Evolutionary conservation across 2,329 filamentous ascomycete species (phyloP).

Genomic region (Tolypocladium cylindrosporum): DNA sequence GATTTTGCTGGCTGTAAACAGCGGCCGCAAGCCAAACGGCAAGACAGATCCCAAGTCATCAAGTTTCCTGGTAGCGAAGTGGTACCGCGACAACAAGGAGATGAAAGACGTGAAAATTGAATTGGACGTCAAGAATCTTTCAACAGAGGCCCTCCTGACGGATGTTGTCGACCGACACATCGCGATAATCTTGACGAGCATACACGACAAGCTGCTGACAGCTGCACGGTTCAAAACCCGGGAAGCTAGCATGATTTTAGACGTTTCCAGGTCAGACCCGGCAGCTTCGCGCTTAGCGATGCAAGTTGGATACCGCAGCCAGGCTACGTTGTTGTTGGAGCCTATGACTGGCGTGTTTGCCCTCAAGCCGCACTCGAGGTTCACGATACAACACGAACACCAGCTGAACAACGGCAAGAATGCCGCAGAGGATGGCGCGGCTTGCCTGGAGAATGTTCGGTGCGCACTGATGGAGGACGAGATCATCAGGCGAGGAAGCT

Average conservation of each 20-base stretch:
- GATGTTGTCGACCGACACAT: slow-evolving; percentile 67
- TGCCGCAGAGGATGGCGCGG: slow-evolving; percentile 45
- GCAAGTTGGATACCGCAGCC: slow-evolving; percentile 55
- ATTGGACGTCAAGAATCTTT: slow-evolving; percentile 58
- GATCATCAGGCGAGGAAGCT: slow-evolving; percentile 48
- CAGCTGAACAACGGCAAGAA: slow-evolving; percentile 53
- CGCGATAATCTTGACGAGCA: slow-evolving; percentile 57
- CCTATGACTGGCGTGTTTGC: slow-evolving; percentile 68
- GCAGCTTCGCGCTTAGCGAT: slow-evolving; percentile 58
- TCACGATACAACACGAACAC: slow-evolving; percentile 48
- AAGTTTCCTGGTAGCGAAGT: slow-evolving; percentile 56
- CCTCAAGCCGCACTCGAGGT: slow-evolving; percentile 53
- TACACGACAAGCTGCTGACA: slow-evolving; percentile 49
- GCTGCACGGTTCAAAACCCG: slow-evolving; percentile 52
- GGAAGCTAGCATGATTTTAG: slow-evolving; percentile 47
- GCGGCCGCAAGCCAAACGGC: slow-evolving; percentile 40
- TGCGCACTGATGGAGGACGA: slow-evolving; percentile 52
- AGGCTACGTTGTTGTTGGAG: slow-evolving; percentile 58
- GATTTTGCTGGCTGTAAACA: slow-evolving; percentile 77
- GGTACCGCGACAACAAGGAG: slow-evolving; percentile 77
- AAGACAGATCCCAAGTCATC: slow-evolving; percentile 30
- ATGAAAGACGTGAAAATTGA: slow-evolving; percentile 57
- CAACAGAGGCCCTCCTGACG: slow-evolving; percentile 63
- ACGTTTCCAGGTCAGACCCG: slow-evolving; percentile 50
- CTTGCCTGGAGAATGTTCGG: slow-evolving; percentile 50